phyloP scores from a whole-genome alignment of 2,329 filamentous ascomycete species.

The Paraphoma sp. region DNA sequence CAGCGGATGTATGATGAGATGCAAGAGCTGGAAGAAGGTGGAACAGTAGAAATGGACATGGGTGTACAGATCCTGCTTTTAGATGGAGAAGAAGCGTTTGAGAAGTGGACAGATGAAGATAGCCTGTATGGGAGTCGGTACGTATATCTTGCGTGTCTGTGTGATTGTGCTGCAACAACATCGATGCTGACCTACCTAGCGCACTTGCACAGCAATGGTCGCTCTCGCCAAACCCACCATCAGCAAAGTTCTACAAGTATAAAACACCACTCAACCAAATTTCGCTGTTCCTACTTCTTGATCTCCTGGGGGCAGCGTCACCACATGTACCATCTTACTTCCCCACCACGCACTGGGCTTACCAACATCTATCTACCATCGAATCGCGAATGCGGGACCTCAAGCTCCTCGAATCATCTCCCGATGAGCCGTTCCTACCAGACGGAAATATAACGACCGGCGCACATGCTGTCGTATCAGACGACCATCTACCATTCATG shows the following conservation, averaged over 20 bases:
- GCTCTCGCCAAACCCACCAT: slow-evolving; percentile 67
- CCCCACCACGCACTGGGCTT: slow-evolving; percentile 91
- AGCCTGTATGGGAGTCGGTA: slow-evolving; percentile 88
- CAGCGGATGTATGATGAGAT: slow-evolving; percentile 82
- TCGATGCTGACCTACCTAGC: slow-evolving; percentile 26
- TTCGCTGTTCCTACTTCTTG: slow-evolving; percentile 87
- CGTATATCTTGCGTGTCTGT: slow-evolving; percentile 17
- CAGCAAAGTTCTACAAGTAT: slow-evolving; percentile 69
- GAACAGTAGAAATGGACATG: slow-evolving; percentile 72
- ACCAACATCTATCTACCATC: slow-evolving; percentile 74
- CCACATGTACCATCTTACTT: slow-evolving; percentile 86
- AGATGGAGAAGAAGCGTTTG: slow-evolving; percentile 94
- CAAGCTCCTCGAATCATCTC: slow-evolving; percentile 68
- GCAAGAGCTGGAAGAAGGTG: slow-evolving; percentile 60
- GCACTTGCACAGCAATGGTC: slow-evolving; percentile 87
- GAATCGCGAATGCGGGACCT: slow-evolving; percentile 77
- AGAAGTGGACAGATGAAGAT: slow-evolving; percentile 78
- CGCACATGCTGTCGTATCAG: slow-evolving; percentile 63
- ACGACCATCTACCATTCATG: slow-evolving; percentile 95
- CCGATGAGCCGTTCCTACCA: slow-evolving; percentile 56
- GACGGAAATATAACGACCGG: slow-evolving; percentile 44
- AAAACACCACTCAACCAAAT: slow-evolving; percentile 79
- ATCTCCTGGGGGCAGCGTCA: slow-evolving; percentile 76
- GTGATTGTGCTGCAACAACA: neutral
- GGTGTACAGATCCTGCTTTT: slow-evolving; percentile 89